phyloP scores from a whole-genome alignment of 768 basidiomycete genomes.

The Rhodotorula taiwanensis region DNA sequence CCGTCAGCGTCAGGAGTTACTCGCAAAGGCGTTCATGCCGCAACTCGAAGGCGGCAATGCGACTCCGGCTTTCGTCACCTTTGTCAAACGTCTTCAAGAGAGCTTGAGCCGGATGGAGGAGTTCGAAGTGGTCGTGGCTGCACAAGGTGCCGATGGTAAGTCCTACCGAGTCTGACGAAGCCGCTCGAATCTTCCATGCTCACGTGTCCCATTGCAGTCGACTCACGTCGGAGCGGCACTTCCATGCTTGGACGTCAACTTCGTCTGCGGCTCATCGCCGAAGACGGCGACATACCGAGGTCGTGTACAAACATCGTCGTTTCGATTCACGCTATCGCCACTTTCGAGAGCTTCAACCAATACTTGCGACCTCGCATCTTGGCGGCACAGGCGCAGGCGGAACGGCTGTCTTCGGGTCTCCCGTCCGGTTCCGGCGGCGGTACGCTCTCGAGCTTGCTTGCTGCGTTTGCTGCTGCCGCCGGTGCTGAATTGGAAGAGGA shows the following conservation, averaged over 20 bases:
- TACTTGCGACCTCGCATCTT: conserved; percentile 86
- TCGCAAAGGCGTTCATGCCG: conserved; percentile 69
- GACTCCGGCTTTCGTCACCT: conserved; percentile 60
- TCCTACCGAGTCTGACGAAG: background rate
- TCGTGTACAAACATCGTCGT: conserved; percentile 75
- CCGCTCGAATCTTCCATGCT: background rate
- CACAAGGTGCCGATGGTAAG: conserved; percentile 55
- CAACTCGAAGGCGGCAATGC: conserved; percentile 51
- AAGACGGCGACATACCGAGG: conserved; percentile 79
- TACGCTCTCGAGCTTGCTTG: conserved; percentile 78
- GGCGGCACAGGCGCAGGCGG: conserved; percentile 47
- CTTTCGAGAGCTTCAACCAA: conserved; percentile 92
- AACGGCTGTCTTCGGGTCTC: conserved; percentile 29
- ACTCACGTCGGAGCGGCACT: conserved; percentile 74
- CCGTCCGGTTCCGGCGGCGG: conserved; percentile 33
- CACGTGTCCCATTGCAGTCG: conserved; percentile 47
- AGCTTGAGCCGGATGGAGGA: conserved; percentile 89
- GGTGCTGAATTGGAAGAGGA: conserved; percentile 45
- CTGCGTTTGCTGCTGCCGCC: conserved; percentile 68
- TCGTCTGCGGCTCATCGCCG: conserved; percentile 78
- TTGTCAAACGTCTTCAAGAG: conserved; percentile 95
- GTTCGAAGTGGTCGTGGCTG: conserved; percentile 80
- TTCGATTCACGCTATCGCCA: conserved; percentile 96
- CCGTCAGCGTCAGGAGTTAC: conserved; percentile 62
- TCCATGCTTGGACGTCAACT: conserved; percentile 87